Evolutionary conservation across 108 stramenopile genomes (phyloP).

Genomic region (Conticribra guillardii): DNA sequence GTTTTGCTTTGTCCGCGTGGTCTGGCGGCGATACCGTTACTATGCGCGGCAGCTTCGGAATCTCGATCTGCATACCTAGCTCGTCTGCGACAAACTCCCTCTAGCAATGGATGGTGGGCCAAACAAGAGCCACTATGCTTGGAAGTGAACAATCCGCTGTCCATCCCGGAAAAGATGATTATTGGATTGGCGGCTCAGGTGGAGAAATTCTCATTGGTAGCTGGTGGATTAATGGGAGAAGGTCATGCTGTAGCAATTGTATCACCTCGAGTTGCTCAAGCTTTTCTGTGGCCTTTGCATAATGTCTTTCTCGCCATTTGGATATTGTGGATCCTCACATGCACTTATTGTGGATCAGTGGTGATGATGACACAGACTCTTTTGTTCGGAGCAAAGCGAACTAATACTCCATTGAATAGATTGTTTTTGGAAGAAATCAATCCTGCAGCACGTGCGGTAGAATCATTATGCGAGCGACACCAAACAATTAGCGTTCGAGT

Average conservation of each 20-base stretch:
- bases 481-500: constrained; percentile 73
- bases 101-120: constrained; percentile 77
- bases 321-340: constrained; percentile 72
- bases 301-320: constrained; percentile 72
- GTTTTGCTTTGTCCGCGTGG: constrained; percentile 63
- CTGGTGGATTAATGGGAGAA: constrained; percentile 29
- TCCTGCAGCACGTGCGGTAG: constrained; percentile 48
- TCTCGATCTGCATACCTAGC: constrained; percentile 77
- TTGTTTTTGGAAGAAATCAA: constrained; percentile 66
- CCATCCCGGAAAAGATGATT: constrained; percentile 65
- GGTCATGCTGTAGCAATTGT: constrained; percentile 35
- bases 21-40: constrained; percentile 78
- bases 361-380: constrained; percentile 57
- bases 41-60: constrained; percentile 86
- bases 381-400: constrained; percentile 76
- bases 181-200: constrained; percentile 59
- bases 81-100: constrained; percentile 55
- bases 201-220: constrained; percentile 57
- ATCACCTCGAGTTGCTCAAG: constrained; percentile 54
- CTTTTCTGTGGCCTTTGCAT: constrained; percentile 87
- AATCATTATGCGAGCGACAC: constrained; percentile 68
- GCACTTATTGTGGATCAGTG: constrained; percentile 54
- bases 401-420: constrained; percentile 54
- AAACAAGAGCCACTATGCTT: constrained; percentile 83
- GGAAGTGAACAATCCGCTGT: constrained; percentile 50